Base-by-base conservation (phyloP, 2,329 filamentous ascomycete genomes). In the Metarhizium album region DNA sequence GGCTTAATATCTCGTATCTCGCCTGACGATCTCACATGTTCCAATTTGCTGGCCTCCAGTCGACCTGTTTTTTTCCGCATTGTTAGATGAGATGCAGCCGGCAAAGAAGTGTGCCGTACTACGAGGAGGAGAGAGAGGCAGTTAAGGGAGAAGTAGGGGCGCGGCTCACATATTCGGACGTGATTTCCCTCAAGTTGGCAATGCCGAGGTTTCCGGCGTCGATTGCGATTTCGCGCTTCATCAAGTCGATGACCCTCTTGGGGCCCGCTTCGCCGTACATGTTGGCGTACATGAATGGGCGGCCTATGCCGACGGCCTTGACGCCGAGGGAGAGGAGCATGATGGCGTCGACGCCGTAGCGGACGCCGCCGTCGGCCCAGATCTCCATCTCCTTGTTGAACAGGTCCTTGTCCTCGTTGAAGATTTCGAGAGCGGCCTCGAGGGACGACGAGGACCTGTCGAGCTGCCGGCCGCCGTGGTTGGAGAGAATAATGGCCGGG, bases 281-380 rank as follows among this genome's bases (percentile, higher is more conserved):
- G 61, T 78, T 79, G 54, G 73, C 64, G 58, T 69, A 79, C 74
- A 78, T 76, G 54, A 74, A 71, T 9, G 74, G 70, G 1, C 76
- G 62, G 16, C 75, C 76, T 1, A 80, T 54, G 14, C 75, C 67
- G 5, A 73, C 70, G 13, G 68, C 69, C 55, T 64, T 66, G 49
- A 71, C 71, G 9, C 71, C 70, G 14, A 72, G 66, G 2, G 69
- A 63, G n/a, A 74, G 62, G 9, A 72, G 64, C 55, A 70, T 69
- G n/a, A 73, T 59, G 13, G 63, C 66, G 45, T 74, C 71, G 9
- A 63, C 64, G 11, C 70, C 71, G 50, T 70, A 70, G 45, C 71
- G 66, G 20, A 74, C 58, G 47, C 71, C 71, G 4, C 71, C 70
- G 52, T 74, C 70, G 18, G 67, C 67, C 38, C 62, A 64, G 42